Evolutionary conservation across 1,139 yeast species (phyloP), one percentile per base, ranked within the genome.

Genomic region (Suhomyces taliae): DNA sequence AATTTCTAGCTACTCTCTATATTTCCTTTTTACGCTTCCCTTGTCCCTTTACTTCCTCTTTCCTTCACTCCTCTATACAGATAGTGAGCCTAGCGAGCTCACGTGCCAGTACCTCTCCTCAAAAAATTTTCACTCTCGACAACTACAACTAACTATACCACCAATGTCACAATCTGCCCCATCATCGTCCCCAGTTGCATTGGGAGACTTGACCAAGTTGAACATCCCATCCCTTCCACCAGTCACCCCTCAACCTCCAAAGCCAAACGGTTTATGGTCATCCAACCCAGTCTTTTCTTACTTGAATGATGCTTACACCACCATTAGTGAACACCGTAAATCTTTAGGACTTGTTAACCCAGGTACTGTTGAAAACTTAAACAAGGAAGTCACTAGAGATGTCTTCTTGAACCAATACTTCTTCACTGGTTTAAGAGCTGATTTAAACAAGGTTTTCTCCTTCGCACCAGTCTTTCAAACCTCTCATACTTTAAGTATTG

Each of bases 351-450:
- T 93, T 64, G 74, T 82, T 59, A 90, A 90, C 73, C 99, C 99
- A 46, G 99, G 98, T 57, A 87, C 97, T 54, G 83, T 90, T 67
- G 99, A 93, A 75, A 90, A 90, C 75, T 77, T 93, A 67, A 87
- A 83, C 76, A 90, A 90, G 73, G 99, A 93, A 72, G 97, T 90
- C 49, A 75, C 91, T 55, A 85, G 93, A 70, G 98, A 91, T 67
- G 97, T 91, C 36, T 90, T 93, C 66, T 80, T 90, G 64, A 83
- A 80, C 66, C 96, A 90, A 66, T 88, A 89, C 74, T 85, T 86
- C 70, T 93, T 93, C 81, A 87, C 96, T 41, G 99, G 99, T 51
- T 81, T 95, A 63, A 87, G 97, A 69, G 99, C 99, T 49, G 99
- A 93, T 68, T 81, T 93, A 62, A 89, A 90, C 75, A 93, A 93